Base-by-base conservation (phyloP, 257 asterid species). In the Ophiorrhiza pumila region DNA sequence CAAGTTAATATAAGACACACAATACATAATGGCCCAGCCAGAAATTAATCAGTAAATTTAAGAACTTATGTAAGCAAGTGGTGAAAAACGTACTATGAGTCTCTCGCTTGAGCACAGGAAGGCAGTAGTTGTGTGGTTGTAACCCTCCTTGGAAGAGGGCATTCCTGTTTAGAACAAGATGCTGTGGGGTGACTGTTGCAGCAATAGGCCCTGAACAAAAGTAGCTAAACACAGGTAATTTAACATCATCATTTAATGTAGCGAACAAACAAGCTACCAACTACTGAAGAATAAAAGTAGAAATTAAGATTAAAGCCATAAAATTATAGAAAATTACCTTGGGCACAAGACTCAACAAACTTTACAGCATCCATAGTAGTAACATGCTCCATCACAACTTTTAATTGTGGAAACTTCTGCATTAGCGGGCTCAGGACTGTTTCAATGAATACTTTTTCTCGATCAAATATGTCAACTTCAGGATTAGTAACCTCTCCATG, bases 141-240 rank as follows among this genome's bases (percentile, higher is more conserved):
- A 94, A 57, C 74, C 98, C 97, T 75, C 98, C 98, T 81, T 91
- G 91, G 56, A 94, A 94, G 73, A 94, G 87, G 77, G 97, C 82
- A 84, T 94, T 94, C 85, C 97, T 86, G 77, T 91, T 94, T 14
- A 94, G 90, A 79, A 90, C 85, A 69, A 94, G 91, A 87, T 94
- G 98, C 25, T 94, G 98, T 20, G 98, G 98, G 47, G 98, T 94
- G 82, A 94, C 96, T 7, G 98, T 94, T 71, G 98, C 98, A 23
- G 96, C 98, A 59, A 94, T 89, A 81, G 67, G 88, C 73, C 98
- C 98, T 94, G 39, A 62, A n/a, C 12, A 20, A 56, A 56, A 14
- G 50, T 18, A 42, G 71, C 13, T 11, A 32, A 43, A 49, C 66
- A 41, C 32, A 18, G 13, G 9, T 47, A 10, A 25, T n/a, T 43